phyloP scores from a whole-genome alignment of 495 filamentous ascomycete genomes.

The Glonium stellatum region DNA sequence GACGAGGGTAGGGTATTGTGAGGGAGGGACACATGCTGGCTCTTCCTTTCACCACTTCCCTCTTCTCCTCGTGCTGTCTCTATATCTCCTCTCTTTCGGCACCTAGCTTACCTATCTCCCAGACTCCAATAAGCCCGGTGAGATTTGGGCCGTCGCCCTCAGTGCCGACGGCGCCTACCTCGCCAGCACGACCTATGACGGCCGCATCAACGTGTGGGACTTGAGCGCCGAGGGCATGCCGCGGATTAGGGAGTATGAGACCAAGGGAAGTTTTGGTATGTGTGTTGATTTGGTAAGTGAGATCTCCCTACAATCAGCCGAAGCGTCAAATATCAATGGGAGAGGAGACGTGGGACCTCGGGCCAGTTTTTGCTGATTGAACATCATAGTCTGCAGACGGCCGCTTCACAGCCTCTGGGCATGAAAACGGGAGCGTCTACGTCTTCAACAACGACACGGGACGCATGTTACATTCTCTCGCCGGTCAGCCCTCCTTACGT shows the following conservation, averaged over 20 bases:
- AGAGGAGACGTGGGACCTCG: no score
- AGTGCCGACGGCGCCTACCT: constrained; percentile 75
- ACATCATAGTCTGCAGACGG: constrained; percentile 59
- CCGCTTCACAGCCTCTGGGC: constrained; percentile 79
- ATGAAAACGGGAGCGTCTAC: constrained; percentile 89
- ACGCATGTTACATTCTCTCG: constrained; percentile 75
- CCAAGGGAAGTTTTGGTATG: constrained; percentile 83
- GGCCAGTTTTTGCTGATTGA: neutral
- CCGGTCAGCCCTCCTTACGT: constrained; percentile 48
- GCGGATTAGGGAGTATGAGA: constrained; percentile 76
- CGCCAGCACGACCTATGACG: constrained; percentile 73
- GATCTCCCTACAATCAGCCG: neutral
- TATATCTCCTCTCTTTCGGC: neutral
- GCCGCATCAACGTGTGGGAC: constrained; percentile 85
- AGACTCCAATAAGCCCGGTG: constrained; percentile 50
- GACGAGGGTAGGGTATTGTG: constrained; percentile 2
- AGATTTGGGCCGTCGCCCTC: constrained; percentile 80
- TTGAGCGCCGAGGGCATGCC: constrained; percentile 38
- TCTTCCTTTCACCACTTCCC: neutral
- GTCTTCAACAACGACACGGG: constrained; percentile 89
- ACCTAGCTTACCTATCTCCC: neutral
- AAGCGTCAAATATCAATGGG: no score
- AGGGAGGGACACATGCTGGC: neutral
- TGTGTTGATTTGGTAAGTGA: constrained; percentile 67
- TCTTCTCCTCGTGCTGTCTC: neutral